Percentiles rank a stretch among this genome's conserved stretches.
Conservation (phyloP, 139 green algal genomes). For the Coccomyxa sp. region DNA sequence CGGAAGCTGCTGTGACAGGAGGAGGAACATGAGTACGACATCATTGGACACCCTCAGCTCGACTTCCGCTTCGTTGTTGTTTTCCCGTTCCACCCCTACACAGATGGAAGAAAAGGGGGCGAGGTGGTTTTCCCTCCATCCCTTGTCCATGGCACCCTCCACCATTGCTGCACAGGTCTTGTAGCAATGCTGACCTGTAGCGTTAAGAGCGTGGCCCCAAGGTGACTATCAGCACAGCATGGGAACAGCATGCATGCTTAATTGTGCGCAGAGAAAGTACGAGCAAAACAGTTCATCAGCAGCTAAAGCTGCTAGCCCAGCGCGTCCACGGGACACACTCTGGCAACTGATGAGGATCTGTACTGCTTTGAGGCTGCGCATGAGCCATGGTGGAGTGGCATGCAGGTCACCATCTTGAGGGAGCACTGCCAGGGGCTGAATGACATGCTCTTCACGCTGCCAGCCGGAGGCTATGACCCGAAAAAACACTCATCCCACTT, state of each 20-base stretch:
- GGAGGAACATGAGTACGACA: slow-evolving; percentile 63
- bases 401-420: slow-evolving; percentile 64
- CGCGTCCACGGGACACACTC: too few relatives aligned
- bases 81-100: slow-evolving; percentile 67
- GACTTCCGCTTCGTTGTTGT: slow-evolving; percentile 62
- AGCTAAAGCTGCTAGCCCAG: too few relatives aligned
- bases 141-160: neutral
- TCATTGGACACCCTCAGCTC: slow-evolving; percentile 67
- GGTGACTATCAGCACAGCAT: too few relatives aligned
- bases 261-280: too few relatives aligned
- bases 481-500: slow-evolving; percentile 46
- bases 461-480: slow-evolving; percentile 64
- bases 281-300: too few relatives aligned
- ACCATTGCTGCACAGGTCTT: too few relatives aligned
- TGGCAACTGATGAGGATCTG: too few relatives aligned
- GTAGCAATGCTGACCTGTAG: too few relatives aligned
- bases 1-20: slow-evolving; percentile 4
- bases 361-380: too few relatives aligned
- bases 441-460: slow-evolving; percentile 64
- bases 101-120: slow-evolving; percentile 10
- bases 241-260: too few relatives aligned
- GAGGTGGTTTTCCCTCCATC: slow-evolving; percentile 10
- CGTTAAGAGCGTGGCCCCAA: too few relatives aligned
- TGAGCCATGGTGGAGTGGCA: too few relatives aligned
- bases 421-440: slow-evolving; percentile 70